These are phyloP conservation scores for Pyrus communis DNA, from an alignment of 306 rosid species.

Conservation along the genomic window DNA sequence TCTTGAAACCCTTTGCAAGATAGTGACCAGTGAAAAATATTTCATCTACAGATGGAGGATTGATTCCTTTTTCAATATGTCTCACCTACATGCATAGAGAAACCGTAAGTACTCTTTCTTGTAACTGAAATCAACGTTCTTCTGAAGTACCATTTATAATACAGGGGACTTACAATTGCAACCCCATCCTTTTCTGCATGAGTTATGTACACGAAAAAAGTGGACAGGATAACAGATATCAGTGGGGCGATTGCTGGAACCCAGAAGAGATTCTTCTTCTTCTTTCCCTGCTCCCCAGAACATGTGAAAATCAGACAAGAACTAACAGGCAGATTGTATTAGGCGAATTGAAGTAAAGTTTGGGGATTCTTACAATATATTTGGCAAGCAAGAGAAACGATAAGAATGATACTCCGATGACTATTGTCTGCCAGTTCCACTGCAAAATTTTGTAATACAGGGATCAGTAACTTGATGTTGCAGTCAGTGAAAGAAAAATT, in stretches of 20 bases:
- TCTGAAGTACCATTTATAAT: not conserved
- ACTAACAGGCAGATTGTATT: constrained; percentile 1
- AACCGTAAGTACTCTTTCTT: constrained; percentile 2
- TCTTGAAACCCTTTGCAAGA: constrained; percentile 66
- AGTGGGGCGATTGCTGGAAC: constrained; percentile 93
- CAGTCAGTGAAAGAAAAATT: not conserved
- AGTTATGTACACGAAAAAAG: constrained; percentile 74
- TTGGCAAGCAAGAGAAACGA: constrained; percentile 63
- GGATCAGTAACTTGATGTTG: constrained; percentile 4
- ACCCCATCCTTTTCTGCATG: constrained; percentile 86
- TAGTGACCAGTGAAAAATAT: constrained; percentile 62
- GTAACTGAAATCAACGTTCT: not conserved
- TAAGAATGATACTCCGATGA: constrained; percentile 63
- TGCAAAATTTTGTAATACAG: constrained; percentile 33
- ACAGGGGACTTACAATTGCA: constrained; percentile 57
- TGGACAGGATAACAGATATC: constrained; percentile 77
- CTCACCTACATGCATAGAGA: constrained; percentile 51
- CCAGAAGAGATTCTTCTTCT: constrained; percentile 69
- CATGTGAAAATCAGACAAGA: constrained; percentile 25
- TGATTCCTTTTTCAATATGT: constrained; percentile 70
- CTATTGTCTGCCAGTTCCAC: constrained; percentile 96
- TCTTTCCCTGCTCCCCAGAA: constrained; percentile 67
- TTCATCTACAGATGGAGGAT: constrained; percentile 65
- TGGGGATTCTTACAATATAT: constrained; percentile 53
- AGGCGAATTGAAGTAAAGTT: not conserved